phyloP scores from a whole-genome alignment of 345 rosid genomes.

The Erodium maritimum region DNA sequence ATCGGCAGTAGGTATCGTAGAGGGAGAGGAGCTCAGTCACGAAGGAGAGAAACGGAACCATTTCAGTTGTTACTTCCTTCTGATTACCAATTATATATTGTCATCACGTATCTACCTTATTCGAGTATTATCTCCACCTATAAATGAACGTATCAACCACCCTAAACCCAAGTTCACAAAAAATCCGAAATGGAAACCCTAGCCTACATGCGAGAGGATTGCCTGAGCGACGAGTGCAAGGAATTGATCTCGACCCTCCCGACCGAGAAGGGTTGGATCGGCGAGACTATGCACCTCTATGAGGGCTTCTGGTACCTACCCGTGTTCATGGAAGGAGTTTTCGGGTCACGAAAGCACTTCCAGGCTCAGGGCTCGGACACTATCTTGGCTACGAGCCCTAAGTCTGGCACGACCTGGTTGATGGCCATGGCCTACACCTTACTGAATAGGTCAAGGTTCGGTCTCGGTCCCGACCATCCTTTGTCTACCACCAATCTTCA shows the following conservation, averaged over 20 bases:
- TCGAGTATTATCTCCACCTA: no score
- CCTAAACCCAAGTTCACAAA: no score
- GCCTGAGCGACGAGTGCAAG: not conserved
- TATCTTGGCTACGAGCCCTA: not conserved
- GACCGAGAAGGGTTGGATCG: not conserved
- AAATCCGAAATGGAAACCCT: no score
- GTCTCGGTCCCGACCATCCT: not conserved
- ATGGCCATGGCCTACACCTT: constrained; percentile 4
- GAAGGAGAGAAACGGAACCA: no score
- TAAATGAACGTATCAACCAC: no score
- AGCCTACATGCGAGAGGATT: not conserved
- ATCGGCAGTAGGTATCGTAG: no score
- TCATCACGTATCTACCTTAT: no score
- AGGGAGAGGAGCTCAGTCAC: no score
- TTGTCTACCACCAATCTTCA: no score
- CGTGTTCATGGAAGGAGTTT: not conserved
- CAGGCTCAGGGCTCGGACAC: not conserved
- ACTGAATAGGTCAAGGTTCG: not conserved
- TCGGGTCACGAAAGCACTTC: not conserved
- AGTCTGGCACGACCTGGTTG: constrained; percentile 5
- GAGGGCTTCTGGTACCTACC: constrained; percentile 5
- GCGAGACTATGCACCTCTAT: not conserved
- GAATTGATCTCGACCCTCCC: not conserved
- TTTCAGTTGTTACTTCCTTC: no score
- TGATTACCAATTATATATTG: no score